Percentiles rank a stretch among this genome's conserved stretches.
Evolutionary conservation across 2,329 filamentous ascomycete species (phyloP).

Genomic region (Cercospora nicotianae): DNA sequence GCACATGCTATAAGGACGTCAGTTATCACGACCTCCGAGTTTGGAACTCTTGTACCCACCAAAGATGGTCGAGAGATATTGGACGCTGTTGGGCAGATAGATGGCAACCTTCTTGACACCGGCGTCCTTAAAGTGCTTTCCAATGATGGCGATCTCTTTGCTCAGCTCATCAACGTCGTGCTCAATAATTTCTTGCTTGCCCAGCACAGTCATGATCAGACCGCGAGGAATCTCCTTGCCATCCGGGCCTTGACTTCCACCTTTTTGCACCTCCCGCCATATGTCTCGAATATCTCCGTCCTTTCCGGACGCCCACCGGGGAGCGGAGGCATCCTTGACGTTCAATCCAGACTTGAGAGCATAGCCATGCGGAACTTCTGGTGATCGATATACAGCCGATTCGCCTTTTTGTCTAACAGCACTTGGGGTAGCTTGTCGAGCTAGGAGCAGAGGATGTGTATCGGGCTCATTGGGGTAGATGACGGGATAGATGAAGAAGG

Average conservation of each 20-base stretch:
- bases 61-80: slow-evolving; percentile 79
- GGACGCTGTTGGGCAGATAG: slow-evolving; percentile 89
- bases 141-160: slow-evolving; percentile 83
- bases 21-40: not conserved
- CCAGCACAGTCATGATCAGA: slow-evolving; percentile 75
- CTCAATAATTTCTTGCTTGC: slow-evolving; percentile 71
- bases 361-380: slow-evolving; percentile 81
- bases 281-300: slow-evolving; percentile 90
- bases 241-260: slow-evolving; percentile 59
- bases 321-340: slow-evolving; percentile 75
- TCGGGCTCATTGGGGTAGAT: slow-evolving; percentile 77
- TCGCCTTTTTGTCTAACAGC: slow-evolving; percentile 80
- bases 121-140: slow-evolving; percentile 69
- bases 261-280: slow-evolving; percentile 66
- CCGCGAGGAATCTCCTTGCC: slow-evolving; percentile 62
- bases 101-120: slow-evolving; percentile 75
- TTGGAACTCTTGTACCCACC: slow-evolving; percentile 46
- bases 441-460: slow-evolving; percentile 85
- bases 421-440: slow-evolving; percentile 76
- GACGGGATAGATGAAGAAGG: slow-evolving; percentile 69
- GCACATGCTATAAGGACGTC: slow-evolving; percentile 62
- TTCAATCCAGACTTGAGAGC: slow-evolving; percentile 74
- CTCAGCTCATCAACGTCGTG: slow-evolving; percentile 71
- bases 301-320: slow-evolving; percentile 79
- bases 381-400: slow-evolving; percentile 81